phyloP scores from a whole-genome alignment of 208 protist genomes.

The Leishmania turanica region DNA sequence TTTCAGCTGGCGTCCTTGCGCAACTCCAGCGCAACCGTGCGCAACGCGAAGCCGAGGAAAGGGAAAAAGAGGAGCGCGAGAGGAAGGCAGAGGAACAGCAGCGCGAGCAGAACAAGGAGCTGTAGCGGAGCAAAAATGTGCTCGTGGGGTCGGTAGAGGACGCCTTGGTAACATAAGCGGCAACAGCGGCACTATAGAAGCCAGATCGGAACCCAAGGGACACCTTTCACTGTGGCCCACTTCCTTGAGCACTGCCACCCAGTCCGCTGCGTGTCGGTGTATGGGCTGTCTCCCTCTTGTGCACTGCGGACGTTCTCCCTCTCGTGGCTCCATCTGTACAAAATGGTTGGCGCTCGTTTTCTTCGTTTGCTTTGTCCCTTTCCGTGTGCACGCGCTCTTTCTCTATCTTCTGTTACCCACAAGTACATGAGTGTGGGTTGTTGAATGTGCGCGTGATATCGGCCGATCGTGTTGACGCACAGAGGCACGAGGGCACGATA shows the following conservation, averaged over 20 bases:
- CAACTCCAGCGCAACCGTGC: conserved; percentile 23
- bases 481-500: neutral
- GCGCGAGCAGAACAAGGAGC: neutral
- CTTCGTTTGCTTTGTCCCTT: neutral
- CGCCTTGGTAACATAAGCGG: neutral
- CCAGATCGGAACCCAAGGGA: conserved; percentile 1
- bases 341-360: neutral
- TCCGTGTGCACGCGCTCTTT: neutral
- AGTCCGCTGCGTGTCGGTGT: neutral
- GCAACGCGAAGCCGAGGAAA: conserved; percentile 11
- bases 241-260: neutral
- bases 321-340: neutral
- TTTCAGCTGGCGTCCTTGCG: neutral
- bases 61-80: neutral
- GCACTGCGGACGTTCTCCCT: neutral
- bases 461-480: too few species aligned
- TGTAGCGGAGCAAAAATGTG: neutral
- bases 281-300: neutral
- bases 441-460: too few species aligned
- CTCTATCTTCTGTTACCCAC: too few species aligned
- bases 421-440: too few species aligned
- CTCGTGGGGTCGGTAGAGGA: neutral
- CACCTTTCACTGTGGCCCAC: neutral
- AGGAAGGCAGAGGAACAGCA: neutral
- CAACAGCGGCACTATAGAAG: conserved; percentile 3